phyloP scores from a whole-genome alignment of 2,329 filamentous ascomycete species.

The Gremmenia infestans region DNA sequence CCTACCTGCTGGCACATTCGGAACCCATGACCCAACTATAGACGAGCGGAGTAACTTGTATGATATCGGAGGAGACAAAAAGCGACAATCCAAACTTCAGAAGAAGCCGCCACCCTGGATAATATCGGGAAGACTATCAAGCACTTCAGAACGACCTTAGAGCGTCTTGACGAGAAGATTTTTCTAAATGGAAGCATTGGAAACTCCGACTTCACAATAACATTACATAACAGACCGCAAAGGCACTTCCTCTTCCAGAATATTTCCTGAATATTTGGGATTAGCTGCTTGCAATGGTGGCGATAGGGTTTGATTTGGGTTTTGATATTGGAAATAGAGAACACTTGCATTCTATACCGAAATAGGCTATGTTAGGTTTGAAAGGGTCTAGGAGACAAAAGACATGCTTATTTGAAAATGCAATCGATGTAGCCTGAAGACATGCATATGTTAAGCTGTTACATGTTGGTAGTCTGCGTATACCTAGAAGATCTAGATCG shows the following conservation, averaged over 20 bases:
- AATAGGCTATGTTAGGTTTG: not conserved
- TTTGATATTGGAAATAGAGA: too few species aligned
- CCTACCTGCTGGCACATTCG: conserved; percentile 37
- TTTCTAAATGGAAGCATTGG: not conserved
- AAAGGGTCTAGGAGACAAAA: not conserved
- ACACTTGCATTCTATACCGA: not conserved
- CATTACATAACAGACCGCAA: too few species aligned
- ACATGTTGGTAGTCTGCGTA: not conserved
- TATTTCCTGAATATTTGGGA: too few species aligned
- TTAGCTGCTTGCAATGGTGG: too few species aligned
- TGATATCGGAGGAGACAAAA: conserved; percentile 14
- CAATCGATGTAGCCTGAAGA: not conserved
- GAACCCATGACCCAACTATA: not conserved
- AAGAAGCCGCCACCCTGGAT: conserved; percentile 34
- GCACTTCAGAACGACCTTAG: conserved; percentile 12
- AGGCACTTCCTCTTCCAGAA: too few species aligned
- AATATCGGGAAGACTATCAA: conserved; percentile 10
- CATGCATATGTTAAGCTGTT: not conserved
- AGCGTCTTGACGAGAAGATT: not conserved
- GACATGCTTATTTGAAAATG: not conserved
- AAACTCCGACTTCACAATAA: not conserved
- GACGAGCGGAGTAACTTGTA: conserved; percentile 11
- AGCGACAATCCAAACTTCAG: conserved; percentile 37
- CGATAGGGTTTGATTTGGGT: too few species aligned
- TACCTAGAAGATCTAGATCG: not conserved